phyloP scores from a whole-genome alignment of 163 green algal species.

The Trebouxiophyceae sp. region DNA sequence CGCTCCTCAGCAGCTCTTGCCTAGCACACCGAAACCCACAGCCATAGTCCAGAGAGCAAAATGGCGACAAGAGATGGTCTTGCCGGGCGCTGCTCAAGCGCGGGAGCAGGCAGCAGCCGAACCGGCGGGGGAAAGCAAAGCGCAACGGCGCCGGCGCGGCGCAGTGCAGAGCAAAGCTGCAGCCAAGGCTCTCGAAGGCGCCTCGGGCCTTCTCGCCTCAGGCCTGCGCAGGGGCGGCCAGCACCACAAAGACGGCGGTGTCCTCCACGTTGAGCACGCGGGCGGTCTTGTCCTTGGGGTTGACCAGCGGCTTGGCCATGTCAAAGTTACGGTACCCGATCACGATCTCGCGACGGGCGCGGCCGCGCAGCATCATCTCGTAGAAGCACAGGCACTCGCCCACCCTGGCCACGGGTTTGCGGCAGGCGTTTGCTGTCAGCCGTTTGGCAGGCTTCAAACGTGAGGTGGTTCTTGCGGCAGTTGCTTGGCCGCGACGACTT shows the following conservation, averaged over 20 bases:
- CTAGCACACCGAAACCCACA: too few relatives aligned
- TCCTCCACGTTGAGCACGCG: conserved; percentile 6
- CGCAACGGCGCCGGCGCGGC: too few relatives aligned
- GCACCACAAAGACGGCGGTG: conserved; percentile 20
- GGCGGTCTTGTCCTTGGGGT: conserved; percentile 34
- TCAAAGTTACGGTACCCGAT: conserved; percentile 27
- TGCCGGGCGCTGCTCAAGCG: too few relatives aligned
- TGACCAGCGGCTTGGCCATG: conserved; percentile 21
- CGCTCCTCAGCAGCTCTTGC: too few relatives aligned
- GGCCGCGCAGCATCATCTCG: conserved; percentile 29
- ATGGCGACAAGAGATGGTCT: too few relatives aligned
- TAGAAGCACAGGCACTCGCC: conserved; percentile 36
- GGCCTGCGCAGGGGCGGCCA: too few relatives aligned
- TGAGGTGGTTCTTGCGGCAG: neutral
- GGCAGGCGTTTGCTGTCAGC: neutral
- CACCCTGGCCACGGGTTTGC: conserved; percentile 7
- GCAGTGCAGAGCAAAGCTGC: too few relatives aligned
- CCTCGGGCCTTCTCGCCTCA: too few relatives aligned
- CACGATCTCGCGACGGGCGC: conserved; percentile 27
- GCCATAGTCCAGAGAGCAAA: too few relatives aligned
- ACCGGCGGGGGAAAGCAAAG: too few relatives aligned
- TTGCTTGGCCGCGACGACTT: neutral
- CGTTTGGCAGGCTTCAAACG: neutral
- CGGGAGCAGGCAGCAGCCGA: too few relatives aligned
- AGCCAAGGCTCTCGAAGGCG: too few relatives aligned